Conservation (phyloP, 495 filamentous ascomycete species). For the Penicillium malachiteum region DNA sequence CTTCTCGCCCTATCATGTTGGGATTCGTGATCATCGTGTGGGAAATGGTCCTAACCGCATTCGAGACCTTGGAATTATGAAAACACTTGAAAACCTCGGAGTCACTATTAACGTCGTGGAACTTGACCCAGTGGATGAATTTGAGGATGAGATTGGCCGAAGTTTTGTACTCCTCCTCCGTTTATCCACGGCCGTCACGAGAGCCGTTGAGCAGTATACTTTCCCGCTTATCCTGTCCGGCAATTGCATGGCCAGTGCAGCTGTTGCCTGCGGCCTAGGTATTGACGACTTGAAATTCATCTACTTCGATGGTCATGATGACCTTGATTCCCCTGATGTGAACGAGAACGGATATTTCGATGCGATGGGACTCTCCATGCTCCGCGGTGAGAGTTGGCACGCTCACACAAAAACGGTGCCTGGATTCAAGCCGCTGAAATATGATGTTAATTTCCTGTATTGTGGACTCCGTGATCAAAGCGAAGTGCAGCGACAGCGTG, state of each 20-base stretch:
- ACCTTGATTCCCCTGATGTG: conserved; percentile 28
- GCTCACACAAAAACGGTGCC: conserved; percentile 22
- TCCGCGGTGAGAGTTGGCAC: conserved; percentile 30
- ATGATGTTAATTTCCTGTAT: conserved; percentile 19
- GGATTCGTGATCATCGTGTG: conserved; percentile 25
- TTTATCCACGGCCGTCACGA: conserved; percentile 18
- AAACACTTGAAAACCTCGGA: conserved; percentile 12
- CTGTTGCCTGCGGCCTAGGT: conserved; percentile 20
- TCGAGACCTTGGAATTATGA: conserved; percentile 8
- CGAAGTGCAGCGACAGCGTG: conserved; percentile 14
- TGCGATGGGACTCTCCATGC: conserved; percentile 28
- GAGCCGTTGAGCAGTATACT: conserved; percentile 7
- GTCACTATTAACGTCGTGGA: conserved; percentile 12
- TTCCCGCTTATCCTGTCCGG: conserved; percentile 28
- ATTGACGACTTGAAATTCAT: conserved; percentile 19
- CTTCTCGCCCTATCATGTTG: conserved; percentile 29
- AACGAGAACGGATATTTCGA: conserved; percentile 29
- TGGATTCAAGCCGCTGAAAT: conserved; percentile 16
- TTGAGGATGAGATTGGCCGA: conserved; percentile 27
- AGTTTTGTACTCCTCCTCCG: conserved; percentile 27
- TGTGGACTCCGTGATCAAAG: conserved; percentile 23
- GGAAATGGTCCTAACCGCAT: conserved; percentile 29
- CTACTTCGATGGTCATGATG: conserved; percentile 29
- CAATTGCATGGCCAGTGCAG: conserved; percentile 25
- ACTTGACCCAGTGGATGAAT: conserved; percentile 19